Evolutionary conservation across 371 early-diverging fungal species (phyloP).

Genomic region (Mucor piriformis): DNA sequence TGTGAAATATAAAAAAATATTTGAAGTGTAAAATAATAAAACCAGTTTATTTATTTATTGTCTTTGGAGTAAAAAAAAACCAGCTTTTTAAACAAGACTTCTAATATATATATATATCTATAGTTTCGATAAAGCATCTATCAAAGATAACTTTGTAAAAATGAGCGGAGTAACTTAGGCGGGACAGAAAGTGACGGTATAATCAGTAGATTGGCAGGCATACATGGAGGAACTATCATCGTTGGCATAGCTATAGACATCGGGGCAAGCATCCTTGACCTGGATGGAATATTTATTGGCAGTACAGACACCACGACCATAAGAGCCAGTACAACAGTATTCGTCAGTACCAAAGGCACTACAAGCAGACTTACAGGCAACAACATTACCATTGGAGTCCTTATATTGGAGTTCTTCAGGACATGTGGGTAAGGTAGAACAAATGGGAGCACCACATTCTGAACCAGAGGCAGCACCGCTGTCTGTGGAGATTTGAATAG

Average conservation of each 20-base stretch:
- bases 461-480: constrained; percentile 22
- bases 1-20: neutral
- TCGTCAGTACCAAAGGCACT: constrained; percentile 23
- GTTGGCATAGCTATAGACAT: constrained; percentile 30
- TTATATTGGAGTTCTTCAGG: constrained; percentile 31
- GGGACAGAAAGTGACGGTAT: constrained; percentile 31
- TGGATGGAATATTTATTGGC: constrained; percentile 14
- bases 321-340: constrained; percentile 32
- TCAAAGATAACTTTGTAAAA: neutral
- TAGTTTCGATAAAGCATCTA: neutral
- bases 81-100: constrained; percentile 1
- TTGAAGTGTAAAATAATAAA: neutral
- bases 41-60: neutral
- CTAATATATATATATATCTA: neutral
- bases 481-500: constrained; percentile 32
- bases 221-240: constrained; percentile 36
- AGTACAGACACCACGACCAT: constrained; percentile 20
- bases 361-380: constrained; percentile 38
- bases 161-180: neutral
- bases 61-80: neutral
- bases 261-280: constrained; percentile 26
- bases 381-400: constrained; percentile 31
- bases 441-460: constrained; percentile 38
- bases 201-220: constrained; percentile 26
- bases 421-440: constrained; percentile 32